phyloP scores from a whole-genome alignment of 805 yeast genomes.

The Candida silvicultrix region DNA sequence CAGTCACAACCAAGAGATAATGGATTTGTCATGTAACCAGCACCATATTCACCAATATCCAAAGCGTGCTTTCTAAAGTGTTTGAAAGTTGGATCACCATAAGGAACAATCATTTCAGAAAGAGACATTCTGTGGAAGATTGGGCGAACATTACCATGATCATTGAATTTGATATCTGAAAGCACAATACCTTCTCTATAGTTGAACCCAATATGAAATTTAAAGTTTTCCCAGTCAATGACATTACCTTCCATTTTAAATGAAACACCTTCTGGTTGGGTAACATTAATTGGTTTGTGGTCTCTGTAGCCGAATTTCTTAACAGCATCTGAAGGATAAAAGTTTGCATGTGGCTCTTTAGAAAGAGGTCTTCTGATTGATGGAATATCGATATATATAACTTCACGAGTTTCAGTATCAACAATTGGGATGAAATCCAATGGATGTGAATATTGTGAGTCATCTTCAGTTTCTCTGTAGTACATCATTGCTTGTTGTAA shows the following conservation, averaged over 20 bases:
- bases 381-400: slow-evolving; percentile 71
- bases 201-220: slow-evolving; percentile 77
- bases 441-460: slow-evolving; percentile 62
- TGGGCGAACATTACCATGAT: slow-evolving; percentile 68
- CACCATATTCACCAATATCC: slow-evolving; percentile 86
- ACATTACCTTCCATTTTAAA: slow-evolving; percentile 64
- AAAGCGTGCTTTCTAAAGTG: slow-evolving; percentile 84
- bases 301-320: slow-evolving; percentile 63
- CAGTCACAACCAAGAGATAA: slow-evolving; percentile 77
- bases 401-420: slow-evolving; percentile 64
- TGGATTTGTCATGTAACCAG: slow-evolving; percentile 80
- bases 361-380: slow-evolving; percentile 66
- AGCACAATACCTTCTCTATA: slow-evolving; percentile 81
- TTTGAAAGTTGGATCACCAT: slow-evolving; percentile 73
- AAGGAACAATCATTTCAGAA: slow-evolving; percentile 82
- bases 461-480: slow-evolving; percentile 71
- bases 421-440: slow-evolving; percentile 79
- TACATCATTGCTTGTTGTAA: slow-evolving; percentile 78
- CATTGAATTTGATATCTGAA: slow-evolving; percentile 67
- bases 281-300: slow-evolving; percentile 59
- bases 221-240: slow-evolving; percentile 74
- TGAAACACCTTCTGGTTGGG: slow-evolving; percentile 81
- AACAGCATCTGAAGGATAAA: slow-evolving; percentile 58
- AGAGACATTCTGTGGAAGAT: slow-evolving; percentile 74
- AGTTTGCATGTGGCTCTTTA: slow-evolving; percentile 61